phyloP scores from a whole-genome alignment of 169 alveolate genomes.

The Plasmodium ovale region DNA sequence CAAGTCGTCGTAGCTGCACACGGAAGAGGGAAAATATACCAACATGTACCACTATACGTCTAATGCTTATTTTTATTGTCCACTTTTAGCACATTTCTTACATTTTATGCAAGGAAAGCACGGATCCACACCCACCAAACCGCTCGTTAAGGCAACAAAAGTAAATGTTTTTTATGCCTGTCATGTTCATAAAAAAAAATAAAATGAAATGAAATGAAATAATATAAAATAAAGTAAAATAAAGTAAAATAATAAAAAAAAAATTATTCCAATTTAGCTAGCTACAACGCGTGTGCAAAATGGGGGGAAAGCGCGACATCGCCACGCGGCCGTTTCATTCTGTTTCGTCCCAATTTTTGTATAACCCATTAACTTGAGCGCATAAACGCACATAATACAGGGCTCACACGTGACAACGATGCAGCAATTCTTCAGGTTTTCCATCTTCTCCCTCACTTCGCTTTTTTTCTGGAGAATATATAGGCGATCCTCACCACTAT shows the following conservation, averaged over 20 bases:
- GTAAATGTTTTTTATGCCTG: conserved; percentile 80
- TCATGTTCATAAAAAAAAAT: conserved; percentile 33
- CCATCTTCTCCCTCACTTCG: conserved; percentile 14
- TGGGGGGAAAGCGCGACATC: not conserved
- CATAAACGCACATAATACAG: conserved; percentile 91
- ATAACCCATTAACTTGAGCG: conserved; percentile 81
- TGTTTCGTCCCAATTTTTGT: not conserved
- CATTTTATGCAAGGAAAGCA: conserved; percentile 80
- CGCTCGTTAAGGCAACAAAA: conserved; percentile 88
- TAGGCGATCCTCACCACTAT: not conserved
- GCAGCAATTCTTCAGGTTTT: conserved; percentile 26
- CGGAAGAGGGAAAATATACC: not conserved
- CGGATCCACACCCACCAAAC: conserved; percentile 91
- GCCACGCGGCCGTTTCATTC: not conserved
- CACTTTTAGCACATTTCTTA: not conserved
- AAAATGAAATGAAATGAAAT: too few species aligned
- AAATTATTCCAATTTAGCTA: not conserved
- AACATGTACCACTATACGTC: not conserved
- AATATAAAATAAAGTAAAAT: too few species aligned
- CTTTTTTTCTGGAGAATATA: conserved; percentile 21
- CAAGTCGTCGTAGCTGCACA: conserved; percentile 33
- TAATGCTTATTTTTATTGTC: not conserved
- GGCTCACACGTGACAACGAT: conserved; percentile 87
- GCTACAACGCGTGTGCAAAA: not conserved
- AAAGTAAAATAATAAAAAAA: not conserved